Evolutionary conservation across 2,329 filamentous ascomycete genomes (phyloP).

Genomic region (Escovopsis sp.): DNA sequence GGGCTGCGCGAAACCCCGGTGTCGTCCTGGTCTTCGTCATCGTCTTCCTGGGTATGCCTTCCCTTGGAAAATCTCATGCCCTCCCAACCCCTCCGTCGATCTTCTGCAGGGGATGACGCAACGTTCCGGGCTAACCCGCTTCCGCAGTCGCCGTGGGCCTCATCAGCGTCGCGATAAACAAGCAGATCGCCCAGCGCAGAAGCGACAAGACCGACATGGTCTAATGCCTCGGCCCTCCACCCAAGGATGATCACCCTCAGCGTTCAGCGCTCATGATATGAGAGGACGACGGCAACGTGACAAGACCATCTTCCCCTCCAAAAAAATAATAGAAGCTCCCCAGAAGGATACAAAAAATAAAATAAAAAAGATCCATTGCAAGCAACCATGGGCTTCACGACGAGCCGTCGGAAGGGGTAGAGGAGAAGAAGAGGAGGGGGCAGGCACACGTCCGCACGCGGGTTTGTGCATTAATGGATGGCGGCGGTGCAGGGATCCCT

Average conservation of each 20-base stretch:
- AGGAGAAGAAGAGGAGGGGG: slow-evolving; percentile 1
- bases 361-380: too few relatives aligned
- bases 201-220: slow-evolving; percentile 14
- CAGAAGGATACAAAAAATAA: too few relatives aligned
- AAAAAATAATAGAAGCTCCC: too few relatives aligned
- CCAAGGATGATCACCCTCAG: too few relatives aligned
- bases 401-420: not conserved
- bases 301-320: too few relatives aligned
- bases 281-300: too few relatives aligned
- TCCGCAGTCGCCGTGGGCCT: slow-evolving; percentile 18
- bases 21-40: slow-evolving; percentile 29
- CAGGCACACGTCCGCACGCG: too few relatives aligned
- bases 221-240: too few relatives aligned
- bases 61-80: not conserved
- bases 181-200: slow-evolving; percentile 17
- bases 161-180: slow-evolving; percentile 16
- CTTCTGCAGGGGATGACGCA: slow-evolving; percentile 2
- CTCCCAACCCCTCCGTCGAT: not conserved
- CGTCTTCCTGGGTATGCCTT: slow-evolving; percentile 22
- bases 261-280: too few relatives aligned
- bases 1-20: slow-evolving; percentile 22
- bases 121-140: slow-evolving; percentile 4
- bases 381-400: slow-evolving; percentile 6
- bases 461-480: too few relatives aligned
- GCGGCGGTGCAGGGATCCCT: not conserved